These are phyloP conservation scores for Hanseniaspora taiwanica DNA, from an alignment of 805 yeast species.

Conservation along the genomic window DNA sequence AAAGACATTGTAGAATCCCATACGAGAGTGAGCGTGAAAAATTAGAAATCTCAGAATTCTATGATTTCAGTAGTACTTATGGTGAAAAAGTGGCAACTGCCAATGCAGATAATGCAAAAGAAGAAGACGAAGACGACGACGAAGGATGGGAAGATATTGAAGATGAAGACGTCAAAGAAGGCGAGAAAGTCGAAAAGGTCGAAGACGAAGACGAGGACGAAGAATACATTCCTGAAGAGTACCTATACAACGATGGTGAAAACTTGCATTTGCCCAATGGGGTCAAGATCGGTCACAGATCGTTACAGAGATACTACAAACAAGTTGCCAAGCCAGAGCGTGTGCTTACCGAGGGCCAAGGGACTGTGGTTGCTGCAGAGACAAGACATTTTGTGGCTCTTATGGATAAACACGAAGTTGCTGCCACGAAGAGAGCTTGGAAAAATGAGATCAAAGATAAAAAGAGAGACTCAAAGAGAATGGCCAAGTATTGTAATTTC, in stretches of 20 bases:
- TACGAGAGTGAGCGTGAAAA: conserved; percentile 77
- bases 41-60: conserved; percentile 79
- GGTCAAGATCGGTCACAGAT: conserved; percentile 72
- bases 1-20: conserved; percentile 82
- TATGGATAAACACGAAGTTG: conserved; percentile 31
- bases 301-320: conserved; percentile 64
- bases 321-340: conserved; percentile 54
- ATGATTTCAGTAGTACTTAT: conserved; percentile 76
- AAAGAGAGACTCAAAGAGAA: conserved; percentile 38
- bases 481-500: conserved; percentile 68
- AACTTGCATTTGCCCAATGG: conserved; percentile 79
- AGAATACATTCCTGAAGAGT: conserved; percentile 5
- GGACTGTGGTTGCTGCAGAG: conserved; percentile 79
- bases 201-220: conserved; percentile 18
- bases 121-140: conserved; percentile 24
- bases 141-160: conserved; percentile 27
- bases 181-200: conserved; percentile 12
- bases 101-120: conserved; percentile 28
- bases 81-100: conserved; percentile 15
- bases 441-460: conserved; percentile 39
- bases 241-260: conserved; percentile 43
- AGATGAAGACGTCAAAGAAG: conserved; percentile 2
- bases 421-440: conserved; percentile 58
- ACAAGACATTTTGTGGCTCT: conserved; percentile 36
- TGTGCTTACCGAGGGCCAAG: conserved; percentile 59